These are phyloP conservation scores for Penicillium frequentans DNA, from an alignment of 2,329 filamentous ascomycete genomes.

Conservation along the genomic window DNA sequence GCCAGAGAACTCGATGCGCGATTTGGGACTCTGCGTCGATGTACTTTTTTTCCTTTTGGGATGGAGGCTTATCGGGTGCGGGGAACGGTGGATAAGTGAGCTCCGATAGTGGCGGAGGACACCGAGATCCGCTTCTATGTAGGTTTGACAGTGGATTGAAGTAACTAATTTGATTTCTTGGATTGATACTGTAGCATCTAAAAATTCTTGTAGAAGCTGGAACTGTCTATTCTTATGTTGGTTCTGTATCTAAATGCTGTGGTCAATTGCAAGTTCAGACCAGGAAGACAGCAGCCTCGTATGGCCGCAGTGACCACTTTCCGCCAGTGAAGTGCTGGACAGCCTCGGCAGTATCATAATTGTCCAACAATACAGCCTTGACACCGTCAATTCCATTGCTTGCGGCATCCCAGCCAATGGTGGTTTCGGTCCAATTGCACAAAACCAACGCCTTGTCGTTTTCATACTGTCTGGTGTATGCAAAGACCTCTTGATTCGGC, in stretches of 20 bases:
- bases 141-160: background rate
- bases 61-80: slow-evolving; percentile 21
- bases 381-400: slow-evolving; percentile 27
- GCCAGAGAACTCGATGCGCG: background rate
- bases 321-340: slow-evolving; percentile 22
- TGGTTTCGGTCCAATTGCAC: slow-evolving; percentile 36
- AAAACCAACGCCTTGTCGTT: slow-evolving; percentile 35
- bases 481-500: slow-evolving; percentile 56
- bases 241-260: background rate
- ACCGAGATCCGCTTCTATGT: background rate
- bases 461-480: slow-evolving; percentile 50
- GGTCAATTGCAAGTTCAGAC: slow-evolving; percentile 10
- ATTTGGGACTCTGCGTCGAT: background rate
- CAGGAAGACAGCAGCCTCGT: slow-evolving; percentile 33
- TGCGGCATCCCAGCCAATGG: slow-evolving; percentile 32
- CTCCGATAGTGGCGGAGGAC: slow-evolving; percentile 12
- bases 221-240: background rate
- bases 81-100: slow-evolving; percentile 22
- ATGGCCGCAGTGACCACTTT: slow-evolving; percentile 35
- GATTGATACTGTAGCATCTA: background rate
- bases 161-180: background rate
- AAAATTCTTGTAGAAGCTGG: background rate
- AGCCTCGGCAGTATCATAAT: slow-evolving; percentile 26
- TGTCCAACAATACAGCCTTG: slow-evolving; percentile 34
- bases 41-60: background rate